A percentile compares a stretch with the other conserved stretches of the same genome.
phyloP scores from a whole-genome alignment of 2,329 filamentous ascomycete species.

The Neopestalotiopsis sp. region DNA sequence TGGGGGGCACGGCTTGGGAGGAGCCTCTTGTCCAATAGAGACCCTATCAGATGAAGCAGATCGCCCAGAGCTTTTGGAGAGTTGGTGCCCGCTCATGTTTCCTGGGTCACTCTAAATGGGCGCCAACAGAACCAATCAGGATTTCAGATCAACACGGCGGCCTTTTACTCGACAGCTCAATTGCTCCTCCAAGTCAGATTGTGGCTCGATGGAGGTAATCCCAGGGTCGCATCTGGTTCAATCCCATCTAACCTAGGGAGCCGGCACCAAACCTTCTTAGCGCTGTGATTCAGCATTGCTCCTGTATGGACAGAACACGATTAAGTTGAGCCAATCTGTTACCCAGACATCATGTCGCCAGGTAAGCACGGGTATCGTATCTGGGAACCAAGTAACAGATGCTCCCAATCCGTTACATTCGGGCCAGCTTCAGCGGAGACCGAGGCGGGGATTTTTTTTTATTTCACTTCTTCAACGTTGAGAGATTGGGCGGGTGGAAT shows the following conservation, averaged over 20 bases:
- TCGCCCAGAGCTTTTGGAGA: not conserved
- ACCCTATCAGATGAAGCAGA: not conserved
- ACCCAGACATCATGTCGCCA: no score
- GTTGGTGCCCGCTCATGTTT: not conserved
- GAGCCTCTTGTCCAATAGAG: not conserved
- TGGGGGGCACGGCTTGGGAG: not conserved
- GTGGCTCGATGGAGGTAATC: not conserved
- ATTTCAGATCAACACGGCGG: not conserved
- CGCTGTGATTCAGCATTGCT: not conserved
- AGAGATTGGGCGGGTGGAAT: no score
- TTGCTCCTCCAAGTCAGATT: not conserved
- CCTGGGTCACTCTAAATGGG: constrained; percentile 4
- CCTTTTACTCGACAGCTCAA: not conserved
- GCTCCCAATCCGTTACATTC: not conserved
- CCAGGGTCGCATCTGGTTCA: not conserved
- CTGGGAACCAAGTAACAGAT: not conserved
- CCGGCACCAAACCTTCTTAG: not conserved
- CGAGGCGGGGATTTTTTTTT: not conserved
- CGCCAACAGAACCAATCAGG: constrained; percentile 11
- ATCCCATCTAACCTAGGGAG: not conserved
- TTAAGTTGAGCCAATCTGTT: not conserved
- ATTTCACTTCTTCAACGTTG: not conserved
- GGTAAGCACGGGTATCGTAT: no score
- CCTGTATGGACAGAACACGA: not conserved
- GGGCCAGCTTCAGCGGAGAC: not conserved